Percentiles rank a stretch among this genome's conserved stretches.
Conservation (phyloP, 805 yeast genomes). For the Metschnikowia gruessii region DNA sequence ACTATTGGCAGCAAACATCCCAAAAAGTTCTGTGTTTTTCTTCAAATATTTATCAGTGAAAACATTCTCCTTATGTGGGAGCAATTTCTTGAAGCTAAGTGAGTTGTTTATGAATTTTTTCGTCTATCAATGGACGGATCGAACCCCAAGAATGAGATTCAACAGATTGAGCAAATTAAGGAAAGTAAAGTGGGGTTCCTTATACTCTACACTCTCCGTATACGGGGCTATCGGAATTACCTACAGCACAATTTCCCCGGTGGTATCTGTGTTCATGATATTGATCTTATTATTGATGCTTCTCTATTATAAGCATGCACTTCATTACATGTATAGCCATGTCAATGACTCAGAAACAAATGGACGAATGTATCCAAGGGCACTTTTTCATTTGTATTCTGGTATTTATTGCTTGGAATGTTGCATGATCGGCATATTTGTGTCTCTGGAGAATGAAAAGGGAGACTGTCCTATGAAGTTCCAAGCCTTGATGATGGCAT, state of each 20-base stretch:
- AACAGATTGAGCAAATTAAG: slow-evolving; percentile 43
- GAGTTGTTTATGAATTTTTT: slow-evolving; percentile 44
- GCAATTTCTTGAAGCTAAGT: slow-evolving; percentile 59
- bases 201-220: slow-evolving; percentile 74
- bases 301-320: slow-evolving; percentile 67
- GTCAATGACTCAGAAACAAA: slow-evolving; percentile 57
- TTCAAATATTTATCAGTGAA: slow-evolving; percentile 71
- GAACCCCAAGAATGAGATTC: slow-evolving; percentile 61
- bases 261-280: slow-evolving; percentile 63
- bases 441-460: slow-evolving; percentile 52
- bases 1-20: slow-evolving; percentile 71
- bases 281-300: slow-evolving; percentile 51
- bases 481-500: slow-evolving; percentile 53
- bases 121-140: slow-evolving; percentile 37
- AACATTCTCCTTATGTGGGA: slow-evolving; percentile 75
- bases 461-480: slow-evolving; percentile 43
- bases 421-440: slow-evolving; percentile 72
- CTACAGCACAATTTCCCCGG: slow-evolving; percentile 76
- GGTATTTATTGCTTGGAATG: slow-evolving; percentile 82
- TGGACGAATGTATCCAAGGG: slow-evolving; percentile 71
- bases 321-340: slow-evolving; percentile 53
- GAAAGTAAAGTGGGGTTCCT: slow-evolving; percentile 69
- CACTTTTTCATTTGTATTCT: slow-evolving; percentile 70
- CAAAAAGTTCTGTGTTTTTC: slow-evolving; percentile 84
- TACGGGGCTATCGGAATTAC: slow-evolving; percentile 76